phyloP scores from a whole-genome alignment of 306 rosid species.

The Hippophae tibetana region DNA sequence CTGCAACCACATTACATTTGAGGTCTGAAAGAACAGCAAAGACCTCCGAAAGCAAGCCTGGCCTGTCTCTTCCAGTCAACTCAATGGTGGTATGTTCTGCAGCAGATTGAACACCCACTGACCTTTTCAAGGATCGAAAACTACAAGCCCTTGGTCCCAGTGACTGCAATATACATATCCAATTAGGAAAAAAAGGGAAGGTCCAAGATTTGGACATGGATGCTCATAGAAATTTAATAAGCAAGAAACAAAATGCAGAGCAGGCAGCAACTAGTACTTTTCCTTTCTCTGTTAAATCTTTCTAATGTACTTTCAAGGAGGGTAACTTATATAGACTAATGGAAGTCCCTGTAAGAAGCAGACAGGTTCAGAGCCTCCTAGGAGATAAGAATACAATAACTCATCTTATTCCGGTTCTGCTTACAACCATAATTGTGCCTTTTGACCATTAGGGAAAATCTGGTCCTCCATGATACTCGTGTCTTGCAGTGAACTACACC shows the following conservation, averaged over 20 bases:
- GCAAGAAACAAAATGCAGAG: neutral
- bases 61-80: constrained; percentile 85
- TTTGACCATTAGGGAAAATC: no score
- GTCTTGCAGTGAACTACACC: no score
- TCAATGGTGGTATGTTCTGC: constrained; percentile 72
- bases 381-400: no score
- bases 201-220: constrained; percentile 2
- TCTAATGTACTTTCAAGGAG: neutral
- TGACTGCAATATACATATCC: constrained; percentile 41
- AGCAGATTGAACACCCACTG: constrained; percentile 86
- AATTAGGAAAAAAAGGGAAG: constrained; percentile 11
- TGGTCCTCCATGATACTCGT: no score
- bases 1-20: constrained; percentile 92
- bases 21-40: constrained; percentile 91
- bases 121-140: constrained; percentile 72
- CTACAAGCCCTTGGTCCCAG: constrained; percentile 71
- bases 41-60: constrained; percentile 90
- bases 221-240: constrained; percentile 4
- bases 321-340: neutral
- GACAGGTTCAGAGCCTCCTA: neutral
- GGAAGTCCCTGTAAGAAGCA: constrained; percentile 1
- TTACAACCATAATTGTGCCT: no score
- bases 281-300: constrained; percentile 11
- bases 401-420: no score
- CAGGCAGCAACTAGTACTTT: constrained; percentile 10